These are phyloP conservation scores for Tulasnella sp. DNA, from an alignment of 768 basidiomycete genomes.

Conservation along the genomic window DNA sequence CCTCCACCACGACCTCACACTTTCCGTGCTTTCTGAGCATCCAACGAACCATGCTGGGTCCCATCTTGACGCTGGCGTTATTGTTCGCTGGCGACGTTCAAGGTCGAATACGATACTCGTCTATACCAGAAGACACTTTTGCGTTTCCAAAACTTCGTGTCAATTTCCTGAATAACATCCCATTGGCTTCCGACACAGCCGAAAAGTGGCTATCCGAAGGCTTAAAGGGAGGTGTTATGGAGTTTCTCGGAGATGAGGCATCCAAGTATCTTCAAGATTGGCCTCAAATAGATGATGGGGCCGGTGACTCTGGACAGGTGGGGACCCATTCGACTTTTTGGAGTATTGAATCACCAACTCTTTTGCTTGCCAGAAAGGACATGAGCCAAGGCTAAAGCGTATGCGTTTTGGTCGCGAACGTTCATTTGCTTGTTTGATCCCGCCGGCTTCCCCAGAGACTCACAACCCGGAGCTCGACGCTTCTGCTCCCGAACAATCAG, in stretches of 20 bases:
- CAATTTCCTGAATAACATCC: constrained; percentile 65
- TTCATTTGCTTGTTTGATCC: constrained; percentile 68
- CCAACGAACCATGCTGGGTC: neutral
- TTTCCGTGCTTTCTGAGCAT: neutral
- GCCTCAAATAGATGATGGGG: constrained; percentile 47
- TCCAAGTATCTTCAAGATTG: constrained; percentile 29
- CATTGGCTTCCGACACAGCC: constrained; percentile 58
- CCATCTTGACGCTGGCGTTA: constrained; percentile 1
- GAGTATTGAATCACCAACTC: too few relatives aligned
- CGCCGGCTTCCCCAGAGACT: constrained; percentile 34
- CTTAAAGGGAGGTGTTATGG: constrained; percentile 56
- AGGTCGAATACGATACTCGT: constrained; percentile 38
- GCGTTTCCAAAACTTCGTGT: constrained; percentile 76
- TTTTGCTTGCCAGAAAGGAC: constrained; percentile 1
- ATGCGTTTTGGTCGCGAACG: constrained; percentile 60
- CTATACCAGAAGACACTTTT: constrained; percentile 65
- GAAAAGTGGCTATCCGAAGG: constrained; percentile 61
- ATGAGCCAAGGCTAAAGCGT: constrained; percentile 38
- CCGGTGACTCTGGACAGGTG: constrained; percentile 29
- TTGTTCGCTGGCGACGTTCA: neutral
- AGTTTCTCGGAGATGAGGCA: constrained; percentile 52
- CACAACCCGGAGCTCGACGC: too few relatives aligned
- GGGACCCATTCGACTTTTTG: too few relatives aligned
- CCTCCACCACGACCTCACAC: neutral
- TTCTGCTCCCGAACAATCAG: constrained; percentile 36